A percentile compares a stretch with the other conserved stretches of the same genome.
phyloP scores from a whole-genome alignment of 2,329 filamentous ascomycete genomes.

The Tolypocladium amazonense region DNA sequence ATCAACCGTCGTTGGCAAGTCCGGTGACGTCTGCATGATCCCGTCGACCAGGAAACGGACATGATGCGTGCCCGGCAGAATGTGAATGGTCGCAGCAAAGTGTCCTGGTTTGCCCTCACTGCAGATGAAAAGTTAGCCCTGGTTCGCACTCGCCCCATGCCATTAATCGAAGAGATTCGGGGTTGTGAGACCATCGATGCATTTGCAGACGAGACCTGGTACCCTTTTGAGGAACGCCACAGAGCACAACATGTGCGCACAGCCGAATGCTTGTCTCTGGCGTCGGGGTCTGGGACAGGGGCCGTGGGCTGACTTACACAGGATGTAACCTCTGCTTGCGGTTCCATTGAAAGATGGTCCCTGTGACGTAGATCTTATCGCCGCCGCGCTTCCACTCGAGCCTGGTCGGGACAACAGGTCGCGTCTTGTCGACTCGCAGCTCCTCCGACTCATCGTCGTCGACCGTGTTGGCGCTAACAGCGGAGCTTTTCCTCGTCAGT shows the following conservation, averaged over 20 bases:
- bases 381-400: slow-evolving; percentile 79
- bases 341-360: slow-evolving; percentile 96
- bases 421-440: slow-evolving; percentile 61
- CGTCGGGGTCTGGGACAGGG: background rate
- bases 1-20: slow-evolving; percentile 88
- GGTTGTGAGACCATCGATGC: background rate
- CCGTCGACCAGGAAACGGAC: slow-evolving; percentile 93
- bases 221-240: background rate
- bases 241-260: background rate
- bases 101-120: slow-evolving; percentile 49
- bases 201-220: background rate
- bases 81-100: slow-evolving; percentile 67
- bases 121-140: slow-evolving; percentile 8
- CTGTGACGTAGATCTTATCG: slow-evolving; percentile 91
- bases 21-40: slow-evolving; percentile 80
- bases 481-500: slow-evolving; percentile 45
- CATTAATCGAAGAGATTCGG: background rate
- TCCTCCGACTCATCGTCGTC: slow-evolving; percentile 76
- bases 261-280: background rate
- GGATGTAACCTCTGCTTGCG: slow-evolving; percentile 80
- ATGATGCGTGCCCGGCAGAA: slow-evolving; percentile 91
- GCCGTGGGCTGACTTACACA: slow-evolving; percentile 54
- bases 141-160: background rate
- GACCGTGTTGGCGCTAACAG: slow-evolving; percentile 49
- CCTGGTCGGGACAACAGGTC: slow-evolving; percentile 69